phyloP scores from a whole-genome alignment of 1,284 basidiomycete species.

The Marasmius sp. region DNA sequence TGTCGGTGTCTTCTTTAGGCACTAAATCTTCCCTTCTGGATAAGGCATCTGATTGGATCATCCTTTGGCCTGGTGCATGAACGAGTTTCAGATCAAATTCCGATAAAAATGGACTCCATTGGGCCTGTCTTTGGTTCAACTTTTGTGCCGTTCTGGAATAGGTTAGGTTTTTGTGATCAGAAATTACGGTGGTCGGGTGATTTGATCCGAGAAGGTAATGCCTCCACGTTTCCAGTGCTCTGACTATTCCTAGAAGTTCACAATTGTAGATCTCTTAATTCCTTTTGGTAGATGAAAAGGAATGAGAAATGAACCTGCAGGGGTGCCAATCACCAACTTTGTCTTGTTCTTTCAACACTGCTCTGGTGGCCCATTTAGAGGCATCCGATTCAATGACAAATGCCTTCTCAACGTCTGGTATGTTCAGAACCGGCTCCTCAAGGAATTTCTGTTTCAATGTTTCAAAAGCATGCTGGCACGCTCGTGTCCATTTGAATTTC shows the following conservation, averaged over 20 bases:
- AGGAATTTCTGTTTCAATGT: neutral
- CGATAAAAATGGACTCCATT: constrained; percentile 32
- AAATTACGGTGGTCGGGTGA: too few species aligned
- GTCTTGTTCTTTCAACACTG: neutral
- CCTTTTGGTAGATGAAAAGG: constrained; percentile 5
- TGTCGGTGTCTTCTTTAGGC: constrained; percentile 15
- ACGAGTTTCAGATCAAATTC: constrained; percentile 28
- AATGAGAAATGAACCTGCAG: constrained; percentile 3
- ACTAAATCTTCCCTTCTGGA: constrained; percentile 17
- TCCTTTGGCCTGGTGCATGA: neutral
- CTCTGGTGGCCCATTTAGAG: constrained; percentile 3
- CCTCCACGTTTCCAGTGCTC: constrained; percentile 17
- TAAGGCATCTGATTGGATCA: constrained; percentile 16
- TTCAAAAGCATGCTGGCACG: neutral
- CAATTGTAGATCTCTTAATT: constrained; percentile 13
- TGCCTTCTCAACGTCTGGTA: neutral
- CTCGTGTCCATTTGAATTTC: neutral
- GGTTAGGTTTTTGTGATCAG: constrained; percentile 26
- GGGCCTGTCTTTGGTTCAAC: constrained; percentile 34
- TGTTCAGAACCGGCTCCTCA: neutral
- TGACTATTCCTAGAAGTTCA: constrained; percentile 21
- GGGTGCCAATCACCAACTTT: constrained; percentile 12
- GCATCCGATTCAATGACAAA: constrained; percentile 2
- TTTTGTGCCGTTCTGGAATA: too few species aligned
- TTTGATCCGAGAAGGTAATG: constrained; percentile 22